Conservation (phyloP, 2,329 filamentous ascomycete species). For the Fusarium lyarnte region DNA sequence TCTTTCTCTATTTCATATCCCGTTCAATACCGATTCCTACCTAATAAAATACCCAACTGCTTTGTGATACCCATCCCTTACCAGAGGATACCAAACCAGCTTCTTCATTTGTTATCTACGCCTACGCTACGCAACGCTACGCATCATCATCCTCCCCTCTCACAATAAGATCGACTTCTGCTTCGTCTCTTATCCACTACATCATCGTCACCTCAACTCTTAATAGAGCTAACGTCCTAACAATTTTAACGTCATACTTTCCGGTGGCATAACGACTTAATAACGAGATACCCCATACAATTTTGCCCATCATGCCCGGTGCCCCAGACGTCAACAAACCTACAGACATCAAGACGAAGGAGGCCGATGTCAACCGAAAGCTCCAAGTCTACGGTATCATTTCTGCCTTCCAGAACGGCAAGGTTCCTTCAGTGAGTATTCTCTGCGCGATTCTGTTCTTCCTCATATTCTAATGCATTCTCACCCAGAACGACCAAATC, state of each 20-base stretch:
- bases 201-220: neutral
- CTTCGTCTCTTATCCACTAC: slow-evolving; percentile 6
- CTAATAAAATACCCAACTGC: slow-evolving; percentile 35
- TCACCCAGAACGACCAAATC: slow-evolving; percentile 85
- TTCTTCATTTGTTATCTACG: slow-evolving; percentile 23
- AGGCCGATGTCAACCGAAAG: slow-evolving; percentile 90
- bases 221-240: slow-evolving; percentile 3
- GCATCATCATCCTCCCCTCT: neutral
- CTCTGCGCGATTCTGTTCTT: too few relatives aligned
- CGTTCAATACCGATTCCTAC: slow-evolving; percentile 14
- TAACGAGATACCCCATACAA: slow-evolving; percentile 23
- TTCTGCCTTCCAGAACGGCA: slow-evolving; percentile 85
- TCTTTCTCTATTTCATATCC: slow-evolving; percentile 21
- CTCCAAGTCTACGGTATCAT: slow-evolving; percentile 94
- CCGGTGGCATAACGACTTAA: slow-evolving; percentile 23
- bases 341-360: slow-evolving; percentile 77
- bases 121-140: neutral
- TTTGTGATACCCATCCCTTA: slow-evolving; percentile 48
- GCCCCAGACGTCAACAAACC: slow-evolving; percentile 73
- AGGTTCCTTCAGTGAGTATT: slow-evolving; percentile 81
- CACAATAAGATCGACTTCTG: slow-evolving; percentile 20
- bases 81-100: slow-evolving; percentile 32
- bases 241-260: slow-evolving; percentile 1
- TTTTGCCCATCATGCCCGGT: slow-evolving; percentile 49
- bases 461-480: slow-evolving; percentile 4